These are phyloP conservation scores for Peronospora farinosa DNA, from an alignment of 352 stramenopile species.

Conservation along the genomic window DNA sequence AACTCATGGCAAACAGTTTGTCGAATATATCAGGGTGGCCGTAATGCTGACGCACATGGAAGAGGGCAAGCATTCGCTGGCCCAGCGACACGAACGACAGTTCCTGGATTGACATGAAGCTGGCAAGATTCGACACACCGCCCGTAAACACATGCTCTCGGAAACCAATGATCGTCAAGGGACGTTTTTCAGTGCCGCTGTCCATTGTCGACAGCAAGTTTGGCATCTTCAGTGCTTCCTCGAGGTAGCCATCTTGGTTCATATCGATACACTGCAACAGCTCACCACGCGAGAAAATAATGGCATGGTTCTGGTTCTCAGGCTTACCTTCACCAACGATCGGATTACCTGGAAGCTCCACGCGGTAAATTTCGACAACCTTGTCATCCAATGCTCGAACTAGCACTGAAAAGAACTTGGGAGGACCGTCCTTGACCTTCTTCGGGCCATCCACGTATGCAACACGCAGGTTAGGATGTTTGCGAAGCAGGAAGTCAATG, in stretches of 20 bases:
- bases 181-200: constrained; percentile 52
- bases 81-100: constrained; percentile 77
- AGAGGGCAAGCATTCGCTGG: constrained; percentile 73
- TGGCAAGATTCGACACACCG: constrained; percentile 75
- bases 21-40: constrained; percentile 87
- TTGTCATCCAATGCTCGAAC: constrained; percentile 63
- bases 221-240: constrained; percentile 76
- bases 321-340: constrained; percentile 82
- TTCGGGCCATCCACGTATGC: constrained; percentile 79
- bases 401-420: constrained; percentile 77
- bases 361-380: constrained; percentile 71
- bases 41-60: constrained; percentile 80
- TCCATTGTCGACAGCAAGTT: constrained; percentile 81
- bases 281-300: constrained; percentile 78
- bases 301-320: constrained; percentile 82
- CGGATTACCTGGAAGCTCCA: constrained; percentile 69
- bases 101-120: constrained; percentile 86
- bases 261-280: constrained; percentile 86
- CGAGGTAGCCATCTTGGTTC: constrained; percentile 81
- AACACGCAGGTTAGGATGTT: constrained; percentile 63
- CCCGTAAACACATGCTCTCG: constrained; percentile 82
- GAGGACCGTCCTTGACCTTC: constrained; percentile 78
- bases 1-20: constrained; percentile 79
- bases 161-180: constrained; percentile 81
- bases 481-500: constrained; percentile 67